These are phyloP conservation scores for Cystofilobasidium macerans DNA, from an alignment of 768 basidiomycete species.

Conservation along the genomic window DNA sequence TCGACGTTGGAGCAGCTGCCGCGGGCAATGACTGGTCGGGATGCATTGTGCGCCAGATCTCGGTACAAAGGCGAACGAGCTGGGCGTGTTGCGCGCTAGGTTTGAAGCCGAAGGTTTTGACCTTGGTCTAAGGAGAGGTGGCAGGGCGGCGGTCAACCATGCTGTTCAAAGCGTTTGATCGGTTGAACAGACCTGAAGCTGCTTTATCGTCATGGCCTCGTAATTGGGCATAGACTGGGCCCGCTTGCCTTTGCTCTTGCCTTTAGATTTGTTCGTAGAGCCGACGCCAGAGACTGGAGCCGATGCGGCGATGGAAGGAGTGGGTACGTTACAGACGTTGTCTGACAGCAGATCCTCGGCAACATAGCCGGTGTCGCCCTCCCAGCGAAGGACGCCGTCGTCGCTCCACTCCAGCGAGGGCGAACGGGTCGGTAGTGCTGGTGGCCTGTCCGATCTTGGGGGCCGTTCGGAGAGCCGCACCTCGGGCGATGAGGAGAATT, in stretches of 20 bases:
- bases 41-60: slow-evolving; percentile 1
- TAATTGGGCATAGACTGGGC: slow-evolving; percentile 2
- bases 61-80: slow-evolving; percentile 6
- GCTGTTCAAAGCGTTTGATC: too few species aligned
- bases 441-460: background rate
- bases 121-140: background rate
- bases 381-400: slow-evolving; percentile 12
- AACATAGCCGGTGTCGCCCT: background rate
- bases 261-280: background rate
- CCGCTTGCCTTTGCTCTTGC: background rate
- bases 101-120: slow-evolving; percentile 7
- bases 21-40: background rate
- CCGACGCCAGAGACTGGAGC: too few species aligned
- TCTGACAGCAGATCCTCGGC: background rate
- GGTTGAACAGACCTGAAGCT: slow-evolving; percentile 3
- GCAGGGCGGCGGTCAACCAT: too few species aligned
- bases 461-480: too few species aligned
- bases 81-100: background rate
- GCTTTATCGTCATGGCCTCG: background rate
- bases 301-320: too few species aligned
- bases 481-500: too few species aligned
- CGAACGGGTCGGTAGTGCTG: background rate
- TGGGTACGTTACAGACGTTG: background rate
- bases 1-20: background rate
- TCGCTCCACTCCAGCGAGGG: background rate